Percentiles rank a stretch among this genome's conserved stretches.
phyloP scores from a whole-genome alignment of 192 early-diverging fungal genomes.

The Obelidium mucronatum region DNA sequence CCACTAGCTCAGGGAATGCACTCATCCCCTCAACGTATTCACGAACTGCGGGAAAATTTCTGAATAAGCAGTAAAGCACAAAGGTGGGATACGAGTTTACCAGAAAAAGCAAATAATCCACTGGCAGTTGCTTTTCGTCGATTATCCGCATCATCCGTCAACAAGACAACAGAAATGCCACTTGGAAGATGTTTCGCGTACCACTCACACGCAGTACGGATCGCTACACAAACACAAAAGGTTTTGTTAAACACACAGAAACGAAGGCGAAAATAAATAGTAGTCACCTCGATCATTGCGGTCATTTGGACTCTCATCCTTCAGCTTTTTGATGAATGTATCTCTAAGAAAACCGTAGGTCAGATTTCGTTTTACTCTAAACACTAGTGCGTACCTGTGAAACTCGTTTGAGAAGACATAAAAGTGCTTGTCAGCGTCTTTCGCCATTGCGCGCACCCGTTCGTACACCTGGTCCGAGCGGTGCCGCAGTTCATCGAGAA shows the following conservation, averaged over 20 bases:
- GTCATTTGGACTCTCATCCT: slow-evolving; percentile 91
- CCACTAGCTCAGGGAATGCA: slow-evolving; percentile 87
- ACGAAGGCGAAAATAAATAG: background rate
- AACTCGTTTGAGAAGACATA: slow-evolving; percentile 98
- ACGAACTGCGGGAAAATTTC: slow-evolving; percentile 52
- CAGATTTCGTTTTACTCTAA: background rate
- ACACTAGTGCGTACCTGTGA: slow-evolving; percentile 66
- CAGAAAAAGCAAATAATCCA: slow-evolving; percentile 72
- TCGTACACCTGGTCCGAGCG: slow-evolving; percentile 81
- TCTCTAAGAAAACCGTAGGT: slow-evolving; percentile 55
- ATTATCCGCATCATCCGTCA: slow-evolving; percentile 94
- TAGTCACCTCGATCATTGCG: slow-evolving; percentile 86
- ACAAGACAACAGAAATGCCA: slow-evolving; percentile 59
- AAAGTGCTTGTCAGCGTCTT: slow-evolving; percentile 77
- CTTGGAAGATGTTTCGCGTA: slow-evolving; percentile 75
- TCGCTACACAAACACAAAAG: slow-evolving; percentile 61
- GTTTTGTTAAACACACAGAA: background rate
- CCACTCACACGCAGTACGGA: slow-evolving; percentile 87
- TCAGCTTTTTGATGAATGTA: slow-evolving; percentile 82
- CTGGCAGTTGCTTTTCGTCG: slow-evolving; percentile 70
- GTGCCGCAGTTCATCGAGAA: slow-evolving; percentile 89
- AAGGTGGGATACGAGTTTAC: slow-evolving; percentile 32
- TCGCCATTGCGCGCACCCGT: slow-evolving; percentile 75
- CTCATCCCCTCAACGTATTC: slow-evolving; percentile 77
- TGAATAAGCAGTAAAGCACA: background rate